Percentiles rank a stretch among this genome's conserved stretches.
These are phyloP conservation scores for Pythium monospermum DNA, from an alignment of 352 stramenopile genomes.

Conservation along the genomic window DNA sequence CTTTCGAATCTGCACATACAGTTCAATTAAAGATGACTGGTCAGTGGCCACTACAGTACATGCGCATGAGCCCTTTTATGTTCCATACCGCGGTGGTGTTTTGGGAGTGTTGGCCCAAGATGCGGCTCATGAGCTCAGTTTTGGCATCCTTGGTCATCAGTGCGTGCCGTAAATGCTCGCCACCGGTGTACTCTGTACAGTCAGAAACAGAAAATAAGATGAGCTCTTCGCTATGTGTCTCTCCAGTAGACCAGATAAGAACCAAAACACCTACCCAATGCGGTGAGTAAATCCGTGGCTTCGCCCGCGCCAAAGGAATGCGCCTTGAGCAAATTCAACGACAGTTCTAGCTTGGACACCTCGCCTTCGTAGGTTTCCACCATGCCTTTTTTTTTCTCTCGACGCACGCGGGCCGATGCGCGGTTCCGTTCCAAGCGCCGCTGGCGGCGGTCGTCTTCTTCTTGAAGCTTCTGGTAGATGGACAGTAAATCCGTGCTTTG, in stretches of 20 bases:
- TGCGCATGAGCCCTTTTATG: not conserved
- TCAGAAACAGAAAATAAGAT: not conserved
- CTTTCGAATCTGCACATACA: constrained; percentile 51
- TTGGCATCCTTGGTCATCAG: constrained; percentile 85
- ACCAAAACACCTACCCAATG: constrained; percentile 34
- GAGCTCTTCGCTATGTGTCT: too few species aligned
- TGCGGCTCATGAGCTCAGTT: constrained; percentile 71
- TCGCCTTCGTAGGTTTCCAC: constrained; percentile 84
- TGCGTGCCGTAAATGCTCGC: constrained; percentile 72
- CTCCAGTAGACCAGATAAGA: not conserved
- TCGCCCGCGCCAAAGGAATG: constrained; percentile 74
- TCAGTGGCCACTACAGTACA: not conserved
- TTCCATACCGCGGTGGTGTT: constrained; percentile 65
- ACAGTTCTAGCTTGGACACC: constrained; percentile 86
- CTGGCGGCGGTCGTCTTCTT: constrained; percentile 79
- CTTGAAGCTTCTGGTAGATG: constrained; percentile 87
- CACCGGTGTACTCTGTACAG: constrained; percentile 59
- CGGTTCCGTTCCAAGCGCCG: constrained; percentile 74
- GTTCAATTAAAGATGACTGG: not conserved
- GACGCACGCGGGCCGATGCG: constrained; percentile 70
- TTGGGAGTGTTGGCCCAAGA: constrained; percentile 70
- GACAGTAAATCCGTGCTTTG: constrained; percentile 71
- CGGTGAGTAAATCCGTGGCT: constrained; percentile 55
- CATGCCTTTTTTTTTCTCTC: constrained; percentile 87
- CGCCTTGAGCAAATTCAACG: constrained; percentile 68